Percentiles rank a stretch among this genome's conserved stretches.
phyloP scores from a whole-genome alignment of 495 filamentous ascomycete genomes.

The Penicillium cataractarum region DNA sequence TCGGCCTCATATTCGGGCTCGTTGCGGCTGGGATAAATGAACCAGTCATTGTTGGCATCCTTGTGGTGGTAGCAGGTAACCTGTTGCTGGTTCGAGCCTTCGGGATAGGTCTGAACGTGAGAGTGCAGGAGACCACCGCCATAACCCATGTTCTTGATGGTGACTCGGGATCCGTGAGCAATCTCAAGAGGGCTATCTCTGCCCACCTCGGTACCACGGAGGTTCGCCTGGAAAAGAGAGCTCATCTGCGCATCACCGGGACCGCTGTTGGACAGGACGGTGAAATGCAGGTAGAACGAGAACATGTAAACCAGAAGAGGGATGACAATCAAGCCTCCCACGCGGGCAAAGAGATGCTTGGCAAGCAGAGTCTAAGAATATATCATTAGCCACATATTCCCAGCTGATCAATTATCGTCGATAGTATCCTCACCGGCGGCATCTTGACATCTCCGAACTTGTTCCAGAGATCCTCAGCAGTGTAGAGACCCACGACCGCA shows the following conservation, averaged over 20 bases:
- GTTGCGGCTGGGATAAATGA: conserved; percentile 89
- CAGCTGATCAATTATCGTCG: background rate
- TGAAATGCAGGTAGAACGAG: conserved; percentile 92
- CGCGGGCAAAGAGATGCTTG: conserved; percentile 76
- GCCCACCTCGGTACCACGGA: conserved; percentile 89
- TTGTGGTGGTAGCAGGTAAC: conserved; percentile 99
- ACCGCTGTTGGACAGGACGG: conserved; percentile 89
- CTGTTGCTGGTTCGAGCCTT: conserved; percentile 93
- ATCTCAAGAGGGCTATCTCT: conserved; percentile 92
- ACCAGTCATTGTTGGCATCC: conserved; percentile 99
- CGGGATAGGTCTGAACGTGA: conserved; percentile 94
- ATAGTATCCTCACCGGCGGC: conserved; percentile 62
- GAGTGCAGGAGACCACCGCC: conserved; percentile 97
- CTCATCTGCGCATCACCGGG: conserved; percentile 99
- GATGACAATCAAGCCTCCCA: conserved; percentile 85
- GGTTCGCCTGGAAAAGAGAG: conserved; percentile 96
- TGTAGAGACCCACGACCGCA: conserved; percentile 92
- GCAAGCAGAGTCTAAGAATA: conserved; percentile 63
- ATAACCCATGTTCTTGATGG: conserved; percentile 99
- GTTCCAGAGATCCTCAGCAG: conserved; percentile 94
- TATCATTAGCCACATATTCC: background rate
- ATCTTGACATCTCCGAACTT: conserved; percentile 96
- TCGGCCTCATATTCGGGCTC: conserved; percentile 73
- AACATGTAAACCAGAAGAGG: conserved; percentile 89
- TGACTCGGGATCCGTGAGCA: conserved; percentile 84